A percentile compares a stretch with the other conserved stretches of the same genome.
Conservation (phyloP, 2,329 filamentous ascomycete species). For the Fusarium tjaetaba region DNA sequence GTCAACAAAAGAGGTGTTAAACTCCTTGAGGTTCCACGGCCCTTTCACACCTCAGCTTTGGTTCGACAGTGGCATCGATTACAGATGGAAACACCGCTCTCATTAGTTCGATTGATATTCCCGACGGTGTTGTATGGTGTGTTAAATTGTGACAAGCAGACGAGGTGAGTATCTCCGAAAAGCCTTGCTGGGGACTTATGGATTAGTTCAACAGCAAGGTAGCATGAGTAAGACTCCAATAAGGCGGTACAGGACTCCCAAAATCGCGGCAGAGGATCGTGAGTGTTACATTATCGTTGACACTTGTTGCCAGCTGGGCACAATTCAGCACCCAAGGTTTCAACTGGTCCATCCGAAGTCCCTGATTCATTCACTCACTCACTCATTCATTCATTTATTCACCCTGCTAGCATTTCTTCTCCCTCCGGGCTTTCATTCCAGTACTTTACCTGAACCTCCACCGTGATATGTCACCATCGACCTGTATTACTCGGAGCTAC, state of each 20-base stretch:
- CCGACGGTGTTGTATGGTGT: not conserved
- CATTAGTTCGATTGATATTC: not conserved
- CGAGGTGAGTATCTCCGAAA: not conserved
- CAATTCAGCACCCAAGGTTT: not conserved
- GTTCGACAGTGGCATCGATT: constrained; percentile 57
- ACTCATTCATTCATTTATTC: not conserved
- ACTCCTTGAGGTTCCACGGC: constrained; percentile 50
- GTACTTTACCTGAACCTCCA: not conserved
- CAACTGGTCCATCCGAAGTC: not conserved
- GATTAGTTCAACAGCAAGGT: not conserved
- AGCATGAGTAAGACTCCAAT: not conserved
- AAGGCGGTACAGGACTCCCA: too few species aligned
- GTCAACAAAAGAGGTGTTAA: constrained; percentile 41
- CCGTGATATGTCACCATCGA: not conserved
- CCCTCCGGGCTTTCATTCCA: not conserved
- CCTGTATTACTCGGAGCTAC: not conserved
- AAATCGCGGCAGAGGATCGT: not conserved
- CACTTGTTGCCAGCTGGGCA: constrained; percentile 14
- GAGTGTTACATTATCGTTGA: not conserved
- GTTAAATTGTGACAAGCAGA: not conserved
- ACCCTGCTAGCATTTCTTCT: not conserved
- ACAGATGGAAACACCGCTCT: constrained; percentile 46
- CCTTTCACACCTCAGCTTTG: constrained; percentile 58
- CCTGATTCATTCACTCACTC: not conserved
- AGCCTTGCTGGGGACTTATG: not conserved